Base-by-base conservation (phyloP, 768 basidiomycete genomes). In the Hygrocybe punicea region DNA sequence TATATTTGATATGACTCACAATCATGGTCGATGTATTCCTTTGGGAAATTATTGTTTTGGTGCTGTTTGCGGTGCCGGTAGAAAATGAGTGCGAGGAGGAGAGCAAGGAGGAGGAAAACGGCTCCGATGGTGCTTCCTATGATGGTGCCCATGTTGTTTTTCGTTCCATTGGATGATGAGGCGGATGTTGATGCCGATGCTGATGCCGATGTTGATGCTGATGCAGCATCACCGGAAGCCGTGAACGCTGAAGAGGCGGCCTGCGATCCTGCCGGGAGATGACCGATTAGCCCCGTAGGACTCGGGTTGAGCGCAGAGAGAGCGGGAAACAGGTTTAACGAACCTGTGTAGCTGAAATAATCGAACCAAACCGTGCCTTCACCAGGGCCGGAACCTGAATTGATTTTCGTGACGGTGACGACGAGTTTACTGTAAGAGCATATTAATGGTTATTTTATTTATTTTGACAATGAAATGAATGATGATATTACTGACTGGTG, bases 311-410 rank as follows among this genome's bases (percentile, higher is more conserved):
- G 17, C 44, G n/a, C 4, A 64, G 52, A 17, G 48, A 21, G 16
- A 58, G 33, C 25, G 53, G 19, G 8, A 39, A 7, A 54, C 19
- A 62, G 36, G 35, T 65, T 63, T 25, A 64, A 65, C 5, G 68
- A 65, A 52, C 70, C 65, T 6, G 57, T 63, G 2, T 71, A 69
- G 11, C 65, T 54, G 54, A 77, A 77, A 57, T 73, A 76, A 47
- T 77, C 76, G 56, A 76, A 76, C 76, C 76, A 76, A 19, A 77
- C 65, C 0, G 76, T 76, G 1, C 75, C 76, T 60, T 77, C 76
- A 4, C 62, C 62, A 1, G 67, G 61, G 34, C 62, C 60, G 6
- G 51, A 36, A 9, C 60, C 51, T 24, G 23, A 37, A 48, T 75
- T 75, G 0, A 73, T 61, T 52, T 71, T 67, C 0, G 62, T 63